Base-by-base conservation (phyloP, 495 filamentous ascomycete genomes). In the Penicillium steckii region DNA sequence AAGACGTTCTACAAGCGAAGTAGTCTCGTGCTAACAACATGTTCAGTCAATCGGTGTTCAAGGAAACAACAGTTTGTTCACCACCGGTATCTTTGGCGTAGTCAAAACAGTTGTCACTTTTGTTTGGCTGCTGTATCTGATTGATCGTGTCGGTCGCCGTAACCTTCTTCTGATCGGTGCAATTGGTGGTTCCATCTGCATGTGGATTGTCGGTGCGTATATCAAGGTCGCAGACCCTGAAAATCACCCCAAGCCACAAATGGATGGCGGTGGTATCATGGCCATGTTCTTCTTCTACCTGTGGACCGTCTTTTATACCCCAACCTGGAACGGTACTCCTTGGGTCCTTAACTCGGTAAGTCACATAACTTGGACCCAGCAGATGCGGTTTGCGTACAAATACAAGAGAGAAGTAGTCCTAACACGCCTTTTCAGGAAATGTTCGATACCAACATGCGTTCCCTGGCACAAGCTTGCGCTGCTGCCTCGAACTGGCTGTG, bases 221-320 rank as follows among this genome's bases (percentile, higher is more conserved):
- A 80, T 95, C 53, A 88, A 91, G 55, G 68, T 85, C 46, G 79
- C 81, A 1, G 60, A 81, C 48, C 76, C 65, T 1, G 46, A 57
- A 8, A 54, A 71, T 0, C 70, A 77, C 51, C 59, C 57, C 13
- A 75, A 55, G 17, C 52, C 50, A 4, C 44, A 62, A 4, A 67
- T 87, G 46, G 69, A 71, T 5, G 65, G 78, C 7, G 84, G 78
- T 37, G 85, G 85, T 37, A 85, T 87, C 46, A 81, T 81, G 0
- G 86, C 86, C 29, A 81, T 90, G 40, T 87, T 88, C 74, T 88
- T 90, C 77, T 89, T 89, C 71, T 90, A 89, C 60, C 77, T 90
- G 13, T 89, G 86, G 85, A 89, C 86, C 3, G 81, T 82, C 7
- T 89, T 87, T 69, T 90, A 90, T 61, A 87, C 86, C 5, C 82